Conservation (phyloP, 148 eudicot species). For the Amaranthus cruentus region DNA sequence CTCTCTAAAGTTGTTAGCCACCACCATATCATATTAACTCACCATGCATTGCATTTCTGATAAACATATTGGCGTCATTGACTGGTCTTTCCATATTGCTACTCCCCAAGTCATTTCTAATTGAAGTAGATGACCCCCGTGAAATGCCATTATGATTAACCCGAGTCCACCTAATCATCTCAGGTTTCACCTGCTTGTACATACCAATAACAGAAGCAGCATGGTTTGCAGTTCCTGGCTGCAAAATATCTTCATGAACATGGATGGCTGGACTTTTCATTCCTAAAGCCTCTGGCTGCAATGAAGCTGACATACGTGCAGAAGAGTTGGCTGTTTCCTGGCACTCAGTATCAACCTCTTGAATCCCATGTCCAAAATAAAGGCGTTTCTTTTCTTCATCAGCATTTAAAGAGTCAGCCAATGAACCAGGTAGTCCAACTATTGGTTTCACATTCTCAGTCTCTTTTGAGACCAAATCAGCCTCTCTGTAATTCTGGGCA, state of each 20-base stretch:
- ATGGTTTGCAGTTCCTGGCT: conserved; percentile 32
- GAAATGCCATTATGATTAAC: conserved; percentile 36
- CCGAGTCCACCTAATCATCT: conserved; percentile 43
- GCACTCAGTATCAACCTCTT: conserved; percentile 35
- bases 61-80: conserved; percentile 38
- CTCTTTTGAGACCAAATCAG: conserved; percentile 33
- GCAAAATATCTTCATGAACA: conserved; percentile 34
- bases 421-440: conserved; percentile 29
- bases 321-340: conserved; percentile 36
- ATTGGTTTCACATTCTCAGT: conserved; percentile 32
- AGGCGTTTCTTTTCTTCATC: conserved; percentile 35
- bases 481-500: conserved; percentile 24
- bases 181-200: conserved; percentile 49
- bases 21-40: conserved; percentile 5
- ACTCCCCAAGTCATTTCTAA: conserved; percentile 33
- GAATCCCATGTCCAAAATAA: conserved; percentile 25
- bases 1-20: background rate
- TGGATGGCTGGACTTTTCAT: conserved; percentile 31
- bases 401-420: conserved; percentile 23
- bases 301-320: conserved; percentile 28
- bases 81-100: conserved; percentile 34
- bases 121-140: conserved; percentile 30
- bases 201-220: conserved; percentile 29
- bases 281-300: conserved; percentile 32
- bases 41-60: conserved; percentile 38